Base-by-base conservation (phyloP, 441 rosid species). In the Erodium texanum region DNA sequence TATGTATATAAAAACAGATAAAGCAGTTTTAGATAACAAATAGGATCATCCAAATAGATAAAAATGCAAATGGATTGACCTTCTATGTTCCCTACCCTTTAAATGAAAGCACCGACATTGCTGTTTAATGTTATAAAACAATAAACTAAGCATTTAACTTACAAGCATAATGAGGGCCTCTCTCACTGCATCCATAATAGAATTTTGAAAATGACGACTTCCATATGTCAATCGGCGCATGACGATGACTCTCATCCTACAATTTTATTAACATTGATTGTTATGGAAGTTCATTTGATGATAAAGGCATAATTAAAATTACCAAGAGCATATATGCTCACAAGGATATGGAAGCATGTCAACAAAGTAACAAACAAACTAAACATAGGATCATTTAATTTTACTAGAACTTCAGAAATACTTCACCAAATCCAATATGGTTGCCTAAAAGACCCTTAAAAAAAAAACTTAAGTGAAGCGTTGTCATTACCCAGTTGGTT, bases 181-280 rank as follows among this genome's bases (percentile, higher is more conserved):
- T 89, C 69, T 81, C 82, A 74, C 94, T 87, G 84, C 99, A 94
- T 79, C 97, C 98, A 69, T 82, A 77, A 73, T 78, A 91, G 73
- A 74, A 73, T 54, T 84, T 79, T 0, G 97, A 80, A 67, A 82
- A 79, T 52, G 80, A 83, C 0, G 99, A 92, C 78, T 88, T 86
- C 99, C 99, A 92, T 52, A 94, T 85, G 83, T 92, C 93, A 78
- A 94, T 79, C 12, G 84, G 82, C 32, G 76, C 83, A 27, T 79
- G 78, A 68, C 81, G 81, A 68, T 80, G 81, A 69, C 79, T 72
- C 54, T 82, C 84, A 56, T 79, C 89, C 93, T 88, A 74, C 75
- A 72, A 67, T 38, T 65, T 52, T 48, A 50, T 66, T 52, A 50
- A 62, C 67, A 24, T 4, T 20, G 41, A 62, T 66, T 41, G 66